phyloP scores from a whole-genome alignment of 2,329 filamentous ascomycete species.

The Parastagonospora nodorum region DNA sequence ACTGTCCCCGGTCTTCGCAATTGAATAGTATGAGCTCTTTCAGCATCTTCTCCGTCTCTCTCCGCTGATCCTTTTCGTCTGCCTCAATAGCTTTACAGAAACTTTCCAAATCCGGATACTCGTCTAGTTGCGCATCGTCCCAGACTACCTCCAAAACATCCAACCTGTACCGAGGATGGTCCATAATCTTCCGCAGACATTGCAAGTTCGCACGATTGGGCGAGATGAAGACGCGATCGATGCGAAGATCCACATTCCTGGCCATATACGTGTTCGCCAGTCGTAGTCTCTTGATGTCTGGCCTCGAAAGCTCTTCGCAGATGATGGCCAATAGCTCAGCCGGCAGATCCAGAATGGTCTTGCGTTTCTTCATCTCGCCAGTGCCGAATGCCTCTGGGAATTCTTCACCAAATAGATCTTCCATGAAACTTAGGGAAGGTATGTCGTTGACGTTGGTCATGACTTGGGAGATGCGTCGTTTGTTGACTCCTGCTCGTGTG shows the following conservation, averaged over 20 bases:
- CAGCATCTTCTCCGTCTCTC: slow-evolving; percentile 13
- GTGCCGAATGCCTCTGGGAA: slow-evolving; percentile 27
- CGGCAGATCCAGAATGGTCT: slow-evolving; percentile 25
- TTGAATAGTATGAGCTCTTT: not conserved
- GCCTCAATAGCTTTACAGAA: slow-evolving; percentile 13
- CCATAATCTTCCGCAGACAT: slow-evolving; percentile 45
- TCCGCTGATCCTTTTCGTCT: slow-evolving; percentile 22
- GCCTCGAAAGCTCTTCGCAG: slow-evolving; percentile 16
- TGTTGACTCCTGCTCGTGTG: slow-evolving; percentile 24
- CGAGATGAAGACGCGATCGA: slow-evolving; percentile 49
- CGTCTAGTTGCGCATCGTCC: slow-evolving; percentile 43
- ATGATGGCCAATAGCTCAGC: slow-evolving; percentile 23
- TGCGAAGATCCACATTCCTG: slow-evolving; percentile 28
- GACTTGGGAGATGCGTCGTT: slow-evolving; percentile 24
- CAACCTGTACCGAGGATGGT: slow-evolving; percentile 40
- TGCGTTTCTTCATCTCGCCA: slow-evolving; percentile 16
- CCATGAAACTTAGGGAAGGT: slow-evolving; percentile 30
- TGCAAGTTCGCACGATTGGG: slow-evolving; percentile 48
- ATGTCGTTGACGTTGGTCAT: slow-evolving; percentile 21
- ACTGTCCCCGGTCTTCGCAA: slow-evolving; percentile 7
- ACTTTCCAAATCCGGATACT: slow-evolving; percentile 16
- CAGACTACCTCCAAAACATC: slow-evolving; percentile 49
- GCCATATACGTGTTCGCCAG: slow-evolving; percentile 21
- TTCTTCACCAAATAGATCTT: slow-evolving; percentile 30
- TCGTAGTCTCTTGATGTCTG: slow-evolving; percentile 29